Base-by-base conservation (phyloP, 2,329 filamentous ascomycete genomes). In the Diplodia mutila region DNA sequence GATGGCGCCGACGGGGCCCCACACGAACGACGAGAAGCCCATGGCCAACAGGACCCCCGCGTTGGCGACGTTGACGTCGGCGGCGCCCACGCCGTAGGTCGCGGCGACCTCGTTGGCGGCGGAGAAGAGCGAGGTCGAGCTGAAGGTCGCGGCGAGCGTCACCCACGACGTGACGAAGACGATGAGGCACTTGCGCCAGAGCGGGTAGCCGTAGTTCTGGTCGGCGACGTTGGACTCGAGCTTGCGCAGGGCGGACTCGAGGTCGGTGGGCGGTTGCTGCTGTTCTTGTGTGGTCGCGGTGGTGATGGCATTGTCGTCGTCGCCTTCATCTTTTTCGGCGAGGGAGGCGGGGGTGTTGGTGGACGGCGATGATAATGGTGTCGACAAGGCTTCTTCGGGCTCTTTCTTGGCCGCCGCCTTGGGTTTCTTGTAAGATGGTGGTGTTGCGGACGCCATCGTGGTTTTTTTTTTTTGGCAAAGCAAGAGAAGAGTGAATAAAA, bases 161-260 rank as follows among this genome's bases (percentile, higher is more conserved):
- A 80, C 78, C 79, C 79, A 82, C 68, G 78, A 80, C 29, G 78
- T 76, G 12, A 76, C 70, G 69, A 81, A 80, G 49, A 82, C 73
- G 29, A 82, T 80, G 25, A 81, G 71, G 25, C 69, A 75, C 74
- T 82, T 82, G n/a, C 67, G 69, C 70, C 69, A 71, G 39, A 69
- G 29, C 5, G 71, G 68, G 11, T 67, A 49, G 12, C 5, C 39
- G 23, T 67, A 67, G 29, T 53, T 67, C 16, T 61, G 25, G 14
- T 29, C 27, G 14, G 42, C 9, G 42, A 8, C 6, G 8, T 59
- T 67, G 27, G 65, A 67, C n/a, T 54, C 63, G 63, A 66, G 48
- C 27, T 53, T 49, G 21, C 21, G 23, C 7, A 64, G 32, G 16
- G 61, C 61, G 18, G 51, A 51, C 18, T 53, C 23, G 51, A 53